Conservation (phyloP, 352 stramenopile genomes). For the Blastocystis sp. region DNA sequence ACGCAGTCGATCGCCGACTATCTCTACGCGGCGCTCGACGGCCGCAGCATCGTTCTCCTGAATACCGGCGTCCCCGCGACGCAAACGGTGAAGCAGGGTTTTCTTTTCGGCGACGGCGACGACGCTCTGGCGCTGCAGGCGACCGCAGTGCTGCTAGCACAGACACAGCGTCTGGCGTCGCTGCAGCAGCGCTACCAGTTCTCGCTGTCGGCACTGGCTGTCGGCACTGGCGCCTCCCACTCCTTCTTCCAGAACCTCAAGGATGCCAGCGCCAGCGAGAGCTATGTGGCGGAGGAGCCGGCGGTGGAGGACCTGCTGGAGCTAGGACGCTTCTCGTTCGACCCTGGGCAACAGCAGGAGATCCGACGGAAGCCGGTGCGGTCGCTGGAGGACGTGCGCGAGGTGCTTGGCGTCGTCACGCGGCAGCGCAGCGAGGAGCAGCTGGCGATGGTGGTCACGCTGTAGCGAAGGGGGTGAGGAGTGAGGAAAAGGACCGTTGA, state of each 20-base stretch:
- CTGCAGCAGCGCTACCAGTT: constrained; percentile 7
- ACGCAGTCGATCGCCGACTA: background rate
- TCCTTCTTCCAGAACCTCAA: background rate
- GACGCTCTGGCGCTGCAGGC: background rate
- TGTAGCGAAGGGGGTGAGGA: background rate
- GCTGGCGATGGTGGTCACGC: background rate
- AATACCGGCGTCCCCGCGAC: background rate
- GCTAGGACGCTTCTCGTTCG: constrained; percentile 21
- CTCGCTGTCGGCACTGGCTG: background rate
- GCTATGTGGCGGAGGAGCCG: background rate
- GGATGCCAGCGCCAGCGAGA: background rate
- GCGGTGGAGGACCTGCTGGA: background rate
- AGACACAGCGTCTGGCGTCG: constrained; percentile 3
- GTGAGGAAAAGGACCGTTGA: constrained; percentile 7
- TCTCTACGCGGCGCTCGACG: constrained; percentile 5
- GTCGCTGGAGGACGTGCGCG: background rate
- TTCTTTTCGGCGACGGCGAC: background rate
- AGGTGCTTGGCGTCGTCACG: background rate
- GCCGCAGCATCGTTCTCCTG: background rate
- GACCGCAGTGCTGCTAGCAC: background rate
- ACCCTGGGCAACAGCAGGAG: background rate
- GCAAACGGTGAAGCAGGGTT: background rate
- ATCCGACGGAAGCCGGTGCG: background rate
- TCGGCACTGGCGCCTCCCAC: background rate
- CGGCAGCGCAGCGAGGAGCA: background rate